phyloP scores from a whole-genome alignment of 306 rosid genomes.

The Geum urbanum region DNA sequence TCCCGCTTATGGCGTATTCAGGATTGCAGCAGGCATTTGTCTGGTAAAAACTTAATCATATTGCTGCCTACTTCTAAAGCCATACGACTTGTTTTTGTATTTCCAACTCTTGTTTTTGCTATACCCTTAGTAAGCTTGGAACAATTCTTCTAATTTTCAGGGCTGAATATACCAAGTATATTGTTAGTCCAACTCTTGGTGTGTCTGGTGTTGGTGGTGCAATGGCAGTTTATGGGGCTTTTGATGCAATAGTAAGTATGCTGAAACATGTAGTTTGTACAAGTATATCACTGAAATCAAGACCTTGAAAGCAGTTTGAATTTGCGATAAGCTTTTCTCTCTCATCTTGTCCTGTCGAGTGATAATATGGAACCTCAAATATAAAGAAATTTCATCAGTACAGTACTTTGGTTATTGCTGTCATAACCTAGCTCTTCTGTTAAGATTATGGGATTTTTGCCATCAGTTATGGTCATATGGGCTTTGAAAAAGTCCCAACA shows the following conservation, averaged over 20 bases:
- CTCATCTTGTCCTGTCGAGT: not conserved
- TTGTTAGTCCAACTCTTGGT: conserved; percentile 79
- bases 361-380: not conserved
- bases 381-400: not conserved
- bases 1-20: conserved; percentile 90
- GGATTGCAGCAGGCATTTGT: conserved; percentile 97
- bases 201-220: conserved; percentile 91
- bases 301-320: not conserved
- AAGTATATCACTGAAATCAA: not conserved
- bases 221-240: conserved; percentile 95
- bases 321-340: no score
- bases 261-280: conserved; percentile 5
- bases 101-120: conserved; percentile 3
- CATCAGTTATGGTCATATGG: not conserved
- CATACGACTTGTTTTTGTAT: conserved; percentile 18
- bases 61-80: conserved; percentile 22
- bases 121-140: conserved; percentile 16
- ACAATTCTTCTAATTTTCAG: conserved; percentile 34
- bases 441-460: not conserved
- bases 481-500: no score
- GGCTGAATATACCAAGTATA: conserved; percentile 76
- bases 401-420: not conserved
- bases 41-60: conserved; percentile 56
- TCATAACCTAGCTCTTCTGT: not conserved
- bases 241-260: conserved; percentile 84